Percentiles rank a stretch among this genome's conserved stretches.
Conservation (phyloP, 805 yeast species). For the Candida wancherniae region DNA sequence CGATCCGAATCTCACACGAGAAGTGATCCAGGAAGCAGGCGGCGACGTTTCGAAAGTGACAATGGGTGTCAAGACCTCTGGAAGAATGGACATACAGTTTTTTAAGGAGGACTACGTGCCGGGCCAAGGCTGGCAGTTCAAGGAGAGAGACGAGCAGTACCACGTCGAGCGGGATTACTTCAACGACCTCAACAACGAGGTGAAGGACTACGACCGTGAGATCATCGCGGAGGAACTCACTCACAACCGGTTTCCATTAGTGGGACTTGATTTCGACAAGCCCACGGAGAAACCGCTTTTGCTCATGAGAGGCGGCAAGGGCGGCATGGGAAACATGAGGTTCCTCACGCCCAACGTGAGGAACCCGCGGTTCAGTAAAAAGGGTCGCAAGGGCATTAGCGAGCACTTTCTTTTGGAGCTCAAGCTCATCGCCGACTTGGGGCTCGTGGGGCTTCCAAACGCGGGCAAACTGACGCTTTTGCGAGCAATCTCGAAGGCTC, state of each 20-base stretch:
- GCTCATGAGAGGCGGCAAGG: conserved; percentile 78
- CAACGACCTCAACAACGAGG: conserved; percentile 54
- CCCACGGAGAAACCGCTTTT: conserved; percentile 64
- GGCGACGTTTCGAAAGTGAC: conserved; percentile 17
- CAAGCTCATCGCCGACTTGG: conserved; percentile 86
- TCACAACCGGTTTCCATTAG: conserved; percentile 69
- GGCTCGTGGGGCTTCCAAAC: conserved; percentile 92
- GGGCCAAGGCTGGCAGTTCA: conserved; percentile 88
- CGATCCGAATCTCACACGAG: conserved; percentile 50
- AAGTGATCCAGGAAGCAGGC: conserved; percentile 17
- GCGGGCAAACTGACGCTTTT: conserved; percentile 93
- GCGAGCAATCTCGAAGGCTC: conserved; percentile 81
- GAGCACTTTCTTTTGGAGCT: conserved; percentile 73
- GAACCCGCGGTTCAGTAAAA: conserved; percentile 84
- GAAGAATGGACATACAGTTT: conserved; percentile 46
- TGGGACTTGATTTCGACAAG: conserved; percentile 70
- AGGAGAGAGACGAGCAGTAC: conserved; percentile 68
- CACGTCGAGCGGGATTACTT: conserved; percentile 67
- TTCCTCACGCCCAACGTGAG: conserved; percentile 78
- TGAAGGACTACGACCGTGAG: conserved; percentile 59
- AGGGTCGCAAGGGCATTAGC: conserved; percentile 68
- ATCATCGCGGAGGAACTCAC: conserved; percentile 52
- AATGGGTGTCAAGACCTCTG: conserved; percentile 17
- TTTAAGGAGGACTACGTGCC: conserved; percentile 55
- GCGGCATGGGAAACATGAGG: conserved; percentile 97